Base-by-base conservation (phyloP, 2,329 filamentous ascomycete species). In the Phaeosphaeriaceae sp. region DNA sequence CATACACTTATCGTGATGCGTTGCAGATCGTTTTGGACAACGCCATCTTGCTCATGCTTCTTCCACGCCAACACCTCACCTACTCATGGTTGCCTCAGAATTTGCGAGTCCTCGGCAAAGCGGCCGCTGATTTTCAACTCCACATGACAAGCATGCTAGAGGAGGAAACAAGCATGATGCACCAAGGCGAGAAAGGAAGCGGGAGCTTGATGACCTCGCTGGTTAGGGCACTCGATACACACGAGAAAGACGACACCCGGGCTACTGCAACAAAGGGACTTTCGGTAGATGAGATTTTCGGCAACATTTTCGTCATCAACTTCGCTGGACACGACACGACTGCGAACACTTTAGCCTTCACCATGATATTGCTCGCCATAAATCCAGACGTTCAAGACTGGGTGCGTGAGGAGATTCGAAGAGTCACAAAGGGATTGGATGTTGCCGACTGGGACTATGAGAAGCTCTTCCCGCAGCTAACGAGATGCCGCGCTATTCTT, bases 321-420 rank as follows among this genome's bases (percentile, higher is more conserved):
- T 74, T 85, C 48, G 83, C 83, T 0, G 83, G 83, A 1, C 81
- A 84, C 55, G 83, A 86, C 58, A 84, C 83, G 0, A 83, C 81
- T 0, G 79, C 83, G 1, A 77, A 81, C 21, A 78, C 79, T 0
- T 63, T 85, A 5, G 76, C 76, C 0, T 82, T 78, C 53, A 69
- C 78, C 0, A 63, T 83, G 1, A 68, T 79, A 9, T 78, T 82
- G 20, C 71, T 86, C 1, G 81, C 83, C 1, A 75, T 78, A 0
- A 62, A 82, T 40, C 81, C 79, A 0, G 67, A 78, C 1, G 76
- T 80, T 1, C 83, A 85, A 57, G 75, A 79, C 6, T 84, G 81
- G 82, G 51, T 83, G 0, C 63, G 70, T 0, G 76, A 82, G 48
- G 82, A 83, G 50, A 67, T 83, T 31, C 17, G 13, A 19, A 7